These are phyloP conservation scores for Tetracentron sinense DNA, from an alignment of 164 flowering plant species.

Conservation along the genomic window DNA sequence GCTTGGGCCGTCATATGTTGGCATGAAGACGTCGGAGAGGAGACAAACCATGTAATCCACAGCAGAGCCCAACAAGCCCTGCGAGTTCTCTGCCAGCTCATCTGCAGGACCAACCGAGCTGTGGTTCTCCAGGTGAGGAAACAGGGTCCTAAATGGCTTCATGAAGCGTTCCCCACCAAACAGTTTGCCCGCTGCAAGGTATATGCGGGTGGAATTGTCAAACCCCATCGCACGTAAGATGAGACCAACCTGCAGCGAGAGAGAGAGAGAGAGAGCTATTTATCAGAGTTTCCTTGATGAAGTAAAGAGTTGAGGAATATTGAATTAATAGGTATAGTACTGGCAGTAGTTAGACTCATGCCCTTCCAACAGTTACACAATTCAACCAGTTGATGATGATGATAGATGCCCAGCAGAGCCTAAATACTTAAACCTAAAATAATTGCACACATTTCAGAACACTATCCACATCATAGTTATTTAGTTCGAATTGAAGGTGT, in stretches of 20 bases:
- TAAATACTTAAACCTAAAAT: no score
- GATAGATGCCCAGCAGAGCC: no score
- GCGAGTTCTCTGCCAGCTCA: conserved; percentile 55
- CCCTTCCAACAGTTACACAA: no score
- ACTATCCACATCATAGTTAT: no score
- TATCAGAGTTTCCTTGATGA: not conserved
- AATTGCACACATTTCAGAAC: no score
- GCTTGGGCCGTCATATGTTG: conserved; percentile 99
- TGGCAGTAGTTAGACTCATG: no score
- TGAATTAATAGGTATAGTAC: no score
- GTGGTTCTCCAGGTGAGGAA: conserved; percentile 88
- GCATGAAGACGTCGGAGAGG: conserved; percentile 91
- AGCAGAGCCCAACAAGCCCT: conserved; percentile 85
- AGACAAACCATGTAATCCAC: conserved; percentile 99
- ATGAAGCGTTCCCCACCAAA: conserved; percentile 95
- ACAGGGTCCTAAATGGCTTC: conserved; percentile 79
- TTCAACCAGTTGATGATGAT: no score
- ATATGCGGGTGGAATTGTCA: conserved; percentile 85
- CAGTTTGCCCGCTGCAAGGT: conserved; percentile 93
- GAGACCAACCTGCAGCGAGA: conserved; percentile 97
- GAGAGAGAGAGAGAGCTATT: conserved; percentile 6
- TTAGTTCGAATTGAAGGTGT: no score
- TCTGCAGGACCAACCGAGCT: conserved; percentile 65
- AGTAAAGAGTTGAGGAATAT: no score
- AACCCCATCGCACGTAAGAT: conserved; percentile 83